These are phyloP conservation scores for Pythium aphanidermatum DNA, from an alignment of 352 stramenopile genomes.

Conservation along the genomic window DNA sequence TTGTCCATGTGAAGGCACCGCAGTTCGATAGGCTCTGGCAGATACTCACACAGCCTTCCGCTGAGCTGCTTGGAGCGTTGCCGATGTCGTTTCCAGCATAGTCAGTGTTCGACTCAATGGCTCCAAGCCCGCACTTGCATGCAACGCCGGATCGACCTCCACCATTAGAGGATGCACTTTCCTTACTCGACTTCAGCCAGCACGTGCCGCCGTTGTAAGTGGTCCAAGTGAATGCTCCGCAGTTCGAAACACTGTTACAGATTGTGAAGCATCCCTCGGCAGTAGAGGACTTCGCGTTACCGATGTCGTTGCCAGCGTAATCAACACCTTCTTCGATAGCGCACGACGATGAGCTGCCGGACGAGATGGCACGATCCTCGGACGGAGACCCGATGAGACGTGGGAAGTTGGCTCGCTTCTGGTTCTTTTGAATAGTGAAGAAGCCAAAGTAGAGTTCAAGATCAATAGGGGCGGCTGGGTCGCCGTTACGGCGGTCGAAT, in stretches of 20 bases:
- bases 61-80: background rate
- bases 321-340: background rate
- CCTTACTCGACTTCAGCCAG: slow-evolving; percentile 12
- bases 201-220: slow-evolving; percentile 17
- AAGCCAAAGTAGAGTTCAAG: slow-evolving; percentile 76
- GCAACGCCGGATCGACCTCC: background rate
- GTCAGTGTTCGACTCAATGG: no score
- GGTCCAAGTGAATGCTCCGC: slow-evolving; percentile 13
- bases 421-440: slow-evolving; percentile 33
- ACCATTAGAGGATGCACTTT: background rate
- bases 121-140: no score
- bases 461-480: slow-evolving; percentile 38
- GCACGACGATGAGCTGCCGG: no score
- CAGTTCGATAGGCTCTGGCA: slow-evolving; percentile 4
- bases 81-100: slow-evolving; percentile 18
- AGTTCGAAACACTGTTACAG: background rate
- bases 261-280: background rate
- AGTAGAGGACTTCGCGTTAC: background rate
- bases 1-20: slow-evolving; percentile 24
- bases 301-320: slow-evolving; percentile 1
- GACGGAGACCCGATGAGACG: no score
- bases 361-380: no score
- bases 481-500: slow-evolving; percentile 52
- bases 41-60: slow-evolving; percentile 2
- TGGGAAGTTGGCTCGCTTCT: slow-evolving; percentile 44